Evolutionary conservation across 352 stramenopile genomes (phyloP).

Genomic region (Chrysophaeum taylorii): DNA sequence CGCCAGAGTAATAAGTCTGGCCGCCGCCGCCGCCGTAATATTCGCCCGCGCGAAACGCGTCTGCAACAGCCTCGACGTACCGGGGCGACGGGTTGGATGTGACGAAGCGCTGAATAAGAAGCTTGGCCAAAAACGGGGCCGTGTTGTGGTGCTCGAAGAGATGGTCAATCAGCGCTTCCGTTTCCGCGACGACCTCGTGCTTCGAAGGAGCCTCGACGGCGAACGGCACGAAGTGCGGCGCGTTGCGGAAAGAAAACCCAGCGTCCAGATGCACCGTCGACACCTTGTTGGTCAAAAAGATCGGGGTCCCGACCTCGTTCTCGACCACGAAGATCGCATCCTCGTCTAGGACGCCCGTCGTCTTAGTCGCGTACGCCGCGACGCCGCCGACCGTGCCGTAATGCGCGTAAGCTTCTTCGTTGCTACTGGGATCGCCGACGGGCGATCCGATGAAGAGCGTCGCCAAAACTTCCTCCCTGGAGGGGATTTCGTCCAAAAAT

Average conservation of each 20-base stretch:
- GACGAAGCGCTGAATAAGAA: slow-evolving; percentile 46
- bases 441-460: background rate
- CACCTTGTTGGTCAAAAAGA: too few relatives aligned
- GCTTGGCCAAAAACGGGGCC: slow-evolving; percentile 44
- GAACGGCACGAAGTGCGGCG: too few relatives aligned
- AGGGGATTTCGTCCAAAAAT: background rate
- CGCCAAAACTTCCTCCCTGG: background rate
- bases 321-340: slow-evolving; percentile 20
- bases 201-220: too few relatives aligned
- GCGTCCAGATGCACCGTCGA: too few relatives aligned
- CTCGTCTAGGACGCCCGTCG: slow-evolving; percentile 11
- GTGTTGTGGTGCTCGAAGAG: slow-evolving; percentile 45
- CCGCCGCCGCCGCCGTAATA: slow-evolving; percentile 24
- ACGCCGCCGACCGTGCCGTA: background rate
- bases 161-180: slow-evolving; percentile 41
- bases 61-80: slow-evolving; percentile 35
- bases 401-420: background rate
- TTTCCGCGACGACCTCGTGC: slow-evolving; percentile 44
- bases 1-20: slow-evolving; percentile 35
- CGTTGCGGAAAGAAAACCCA: slow-evolving; percentile 46
- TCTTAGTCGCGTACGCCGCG: too few relatives aligned
- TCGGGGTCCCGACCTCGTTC: too few relatives aligned
- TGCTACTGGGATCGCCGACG: background rate
- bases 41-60: slow-evolving; percentile 37
- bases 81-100: slow-evolving; percentile 43